phyloP scores from a whole-genome alignment of 2,329 filamentous ascomycete genomes.

The Colletotrichum spaethianum region DNA sequence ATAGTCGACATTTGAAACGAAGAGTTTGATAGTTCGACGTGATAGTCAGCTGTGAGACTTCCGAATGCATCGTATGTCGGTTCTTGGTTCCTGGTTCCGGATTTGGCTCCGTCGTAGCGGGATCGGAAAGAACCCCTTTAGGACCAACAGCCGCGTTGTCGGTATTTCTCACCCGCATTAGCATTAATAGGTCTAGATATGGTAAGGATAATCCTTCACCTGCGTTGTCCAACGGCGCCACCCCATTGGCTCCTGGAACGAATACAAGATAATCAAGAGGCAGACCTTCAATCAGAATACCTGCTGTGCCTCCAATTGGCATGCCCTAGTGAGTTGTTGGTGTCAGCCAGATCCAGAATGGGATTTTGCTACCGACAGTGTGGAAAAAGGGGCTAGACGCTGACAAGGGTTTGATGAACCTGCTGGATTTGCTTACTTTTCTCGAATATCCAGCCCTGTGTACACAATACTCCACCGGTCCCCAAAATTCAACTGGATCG shows the following conservation, averaged over 20 bases:
- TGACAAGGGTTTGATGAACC: slow-evolving; percentile 13
- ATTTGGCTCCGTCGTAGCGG: background rate
- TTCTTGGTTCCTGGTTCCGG: background rate
- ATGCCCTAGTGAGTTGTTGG: slow-evolving; percentile 9
- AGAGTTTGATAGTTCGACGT: background rate
- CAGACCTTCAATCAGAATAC: background rate
- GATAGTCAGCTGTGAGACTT: too few relatives aligned
- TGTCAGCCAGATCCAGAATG: slow-evolving; percentile 12
- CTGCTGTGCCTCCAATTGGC: background rate
- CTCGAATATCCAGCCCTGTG: slow-evolving; percentile 8
- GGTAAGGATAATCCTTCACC: slow-evolving; percentile 10
- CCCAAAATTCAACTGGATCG: slow-evolving; percentile 3
- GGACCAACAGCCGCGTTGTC: slow-evolving; percentile 5
- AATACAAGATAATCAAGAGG: background rate
- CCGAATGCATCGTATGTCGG: background rate
- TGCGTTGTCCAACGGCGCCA: slow-evolving; percentile 3
- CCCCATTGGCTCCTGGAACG: slow-evolving; percentile 6
- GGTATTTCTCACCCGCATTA: slow-evolving; percentile 4
- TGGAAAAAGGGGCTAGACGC: slow-evolving; percentile 20
- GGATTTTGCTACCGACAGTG: slow-evolving; percentile 1
- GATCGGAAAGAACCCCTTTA: background rate
- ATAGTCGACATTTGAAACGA: background rate
- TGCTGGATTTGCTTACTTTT: slow-evolving; percentile 12
- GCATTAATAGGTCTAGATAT: background rate
- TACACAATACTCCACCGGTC: slow-evolving; percentile 25